Base-by-base conservation (phyloP, 306 rosid species). In the Dalbergia cochinchinensis region DNA sequence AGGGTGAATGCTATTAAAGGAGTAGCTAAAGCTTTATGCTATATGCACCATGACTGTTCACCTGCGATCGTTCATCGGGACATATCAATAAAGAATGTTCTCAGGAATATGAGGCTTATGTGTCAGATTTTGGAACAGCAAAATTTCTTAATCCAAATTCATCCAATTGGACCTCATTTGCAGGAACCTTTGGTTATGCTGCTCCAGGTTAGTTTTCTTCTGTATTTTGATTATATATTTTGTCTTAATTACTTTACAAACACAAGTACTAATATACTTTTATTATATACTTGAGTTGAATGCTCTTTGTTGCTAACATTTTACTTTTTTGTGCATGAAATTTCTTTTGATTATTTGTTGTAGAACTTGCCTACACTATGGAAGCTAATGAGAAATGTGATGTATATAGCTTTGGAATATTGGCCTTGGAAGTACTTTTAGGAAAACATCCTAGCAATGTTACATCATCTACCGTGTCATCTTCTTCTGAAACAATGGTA, bases 31-130 rank as follows among this genome's bases (percentile, higher is more conserved):
- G 85, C 85, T 31, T 54, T 82, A 8, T 62, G 59, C 45, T 62
- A 80, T 14, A 77, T 70, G 74, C 85, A 82, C 58, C 78, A 82
- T 64, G 44, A 57, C 4, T 68, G 85, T 13, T 75, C 67, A 18
- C 67, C 0, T n/a, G n/a, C n/a, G n/a, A n/a, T n/a, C n/a, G n/a
- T 73, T 55, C 80, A 73, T 33, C 61, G 84, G 4, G 79, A 80
- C 26, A 55, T 80, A 15, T 78, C 82, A n/a, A 48, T 47, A 78
- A 78, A 15, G 5, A 67, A 78, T 67, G 14, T 78, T 26, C 79
- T 80, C 57, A 6, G 13, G 62, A 80, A 1, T 41, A 80, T 73
- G 79, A 63, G 16, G n/a, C n/a, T n/a, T n/a, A n/a, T n/a, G n/a
- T n/a, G 1, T 22, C 1, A 9, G 85, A 80, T 15, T 80, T 80